phyloP scores from a whole-genome alignment of 2,329 filamentous ascomycete species.

The Exophiala sp. region DNA sequence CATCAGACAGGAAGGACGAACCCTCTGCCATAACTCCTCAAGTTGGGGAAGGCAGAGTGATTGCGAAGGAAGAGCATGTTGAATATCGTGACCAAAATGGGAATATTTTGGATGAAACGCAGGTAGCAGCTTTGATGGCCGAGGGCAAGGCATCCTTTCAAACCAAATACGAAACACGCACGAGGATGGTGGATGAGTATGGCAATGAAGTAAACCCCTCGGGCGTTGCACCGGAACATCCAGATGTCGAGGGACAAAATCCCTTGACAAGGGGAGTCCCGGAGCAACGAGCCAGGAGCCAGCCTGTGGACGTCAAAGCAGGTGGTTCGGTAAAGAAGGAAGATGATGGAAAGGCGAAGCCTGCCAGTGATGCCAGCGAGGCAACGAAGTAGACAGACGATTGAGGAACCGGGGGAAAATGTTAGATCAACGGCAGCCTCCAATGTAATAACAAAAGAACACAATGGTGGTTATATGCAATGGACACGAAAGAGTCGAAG shows the following conservation, averaged over 20 bases:
- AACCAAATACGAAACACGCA: constrained; percentile 92
- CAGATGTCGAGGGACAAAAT: constrained; percentile 53
- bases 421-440: not conserved
- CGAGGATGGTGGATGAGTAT: constrained; percentile 69
- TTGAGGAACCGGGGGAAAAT: not conserved
- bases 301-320: constrained; percentile 32
- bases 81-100: constrained; percentile 95
- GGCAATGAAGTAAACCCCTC: constrained; percentile 65
- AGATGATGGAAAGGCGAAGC: constrained; percentile 38
- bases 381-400: constrained; percentile 37
- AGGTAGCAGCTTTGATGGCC: constrained; percentile 64
- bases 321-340: constrained; percentile 35
- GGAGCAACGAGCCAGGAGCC: constrained; percentile 35
- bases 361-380: constrained; percentile 44
- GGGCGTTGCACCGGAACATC: constrained; percentile 48
- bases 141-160: constrained; percentile 93
- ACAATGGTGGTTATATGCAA: not conserved
- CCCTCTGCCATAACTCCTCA: constrained; percentile 34
- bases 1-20: constrained; percentile 27
- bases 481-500: no score
- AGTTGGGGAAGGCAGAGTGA: constrained; percentile 29
- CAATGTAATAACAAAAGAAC: not conserved
- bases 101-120: constrained; percentile 74
- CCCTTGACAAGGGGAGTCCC: constrained; percentile 47
- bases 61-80: constrained; percentile 67